phyloP scores from a whole-genome alignment of 163 green algal species.

The Scenedesmus sp. region DNA sequence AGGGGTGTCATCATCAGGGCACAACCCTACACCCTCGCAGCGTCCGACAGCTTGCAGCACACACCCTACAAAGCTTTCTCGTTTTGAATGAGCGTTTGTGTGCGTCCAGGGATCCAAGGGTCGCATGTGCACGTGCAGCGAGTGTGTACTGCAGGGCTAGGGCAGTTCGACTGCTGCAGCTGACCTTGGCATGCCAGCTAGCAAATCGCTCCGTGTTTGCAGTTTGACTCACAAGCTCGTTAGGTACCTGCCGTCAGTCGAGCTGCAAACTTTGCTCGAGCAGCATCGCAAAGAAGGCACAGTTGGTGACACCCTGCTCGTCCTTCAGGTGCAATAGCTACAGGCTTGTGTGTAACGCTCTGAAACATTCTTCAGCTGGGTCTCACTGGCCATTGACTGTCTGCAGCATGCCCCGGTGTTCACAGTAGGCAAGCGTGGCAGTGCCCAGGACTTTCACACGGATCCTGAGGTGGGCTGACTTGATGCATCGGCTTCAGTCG shows the following conservation, averaged over 20 bases:
- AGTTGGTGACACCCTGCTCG: constrained; percentile 64
- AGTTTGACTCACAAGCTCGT: constrained; percentile 39
- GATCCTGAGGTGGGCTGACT: constrained; percentile 53
- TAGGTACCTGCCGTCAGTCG: constrained; percentile 41
- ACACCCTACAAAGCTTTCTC: no score
- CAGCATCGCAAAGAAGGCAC: constrained; percentile 38
- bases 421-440: constrained; percentile 89
- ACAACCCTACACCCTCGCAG: no score
- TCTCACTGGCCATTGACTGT: neutral
- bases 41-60: no score
- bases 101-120: no score
- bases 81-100: no score
- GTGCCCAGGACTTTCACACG: constrained; percentile 68
- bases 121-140: neutral
- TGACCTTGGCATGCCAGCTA: neutral
- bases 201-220: constrained; percentile 24
- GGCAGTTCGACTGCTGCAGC: neutral
- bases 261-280: constrained; percentile 60
- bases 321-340: constrained; percentile 56
- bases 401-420: constrained; percentile 85
- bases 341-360: neutral
- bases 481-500: no score
- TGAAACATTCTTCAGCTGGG: neutral
- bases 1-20: no score
- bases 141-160: neutral